Base-by-base conservation (phyloP, 2,329 filamentous ascomycete species). In the Leptodontidium sp. region DNA sequence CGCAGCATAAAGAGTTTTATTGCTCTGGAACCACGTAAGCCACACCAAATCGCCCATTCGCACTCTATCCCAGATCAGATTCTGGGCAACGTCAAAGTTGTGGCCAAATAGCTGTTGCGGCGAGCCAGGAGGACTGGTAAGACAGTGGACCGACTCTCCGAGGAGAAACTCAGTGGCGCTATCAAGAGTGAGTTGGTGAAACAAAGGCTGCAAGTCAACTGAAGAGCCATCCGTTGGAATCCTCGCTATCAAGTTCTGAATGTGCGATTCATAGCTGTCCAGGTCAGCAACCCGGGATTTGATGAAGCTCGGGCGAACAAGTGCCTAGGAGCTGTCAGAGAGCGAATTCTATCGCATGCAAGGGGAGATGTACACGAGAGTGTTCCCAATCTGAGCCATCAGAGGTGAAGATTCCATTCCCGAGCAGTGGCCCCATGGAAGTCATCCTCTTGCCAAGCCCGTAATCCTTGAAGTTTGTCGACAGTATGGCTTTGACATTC, bases 231-330 rank as follows among this genome's bases (percentile, higher is more conserved):
- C 65, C 50, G 63, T 65, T 64, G 66, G 69, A 64, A 47, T 69
- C 66, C 50, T 62, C 66, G 62, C 61, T 68, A 73, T 61, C 55
- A 73, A 66, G 67, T 70, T 29, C 68, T 73, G 65, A 61, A 73
- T 62, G 77, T 94, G 91, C 40, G 84, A 82, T 77, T 94, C 91
- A 72, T 93, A 89, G 68, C 90, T 87, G 45, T 88, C 83, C 38
- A 94, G 82, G 77, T 94, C 91, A 52, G 89, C 29, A 32, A 32
- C 29, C 3, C 29, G 29, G 88, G 61, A 86, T 81, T 77, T 86
- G 83, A 71, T 85, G 29, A 32, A 32, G 29, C 83, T 11, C 84
- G 79, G 45, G 83, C 80, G 70, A 87, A 87, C 71, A 84, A 81
- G 0, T 86, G 86, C 15, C 21, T 26, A 12, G 49, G 21, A 26